Conservation (phyloP, 495 filamentous ascomycete species). For the Apiosordaria backusii region DNA sequence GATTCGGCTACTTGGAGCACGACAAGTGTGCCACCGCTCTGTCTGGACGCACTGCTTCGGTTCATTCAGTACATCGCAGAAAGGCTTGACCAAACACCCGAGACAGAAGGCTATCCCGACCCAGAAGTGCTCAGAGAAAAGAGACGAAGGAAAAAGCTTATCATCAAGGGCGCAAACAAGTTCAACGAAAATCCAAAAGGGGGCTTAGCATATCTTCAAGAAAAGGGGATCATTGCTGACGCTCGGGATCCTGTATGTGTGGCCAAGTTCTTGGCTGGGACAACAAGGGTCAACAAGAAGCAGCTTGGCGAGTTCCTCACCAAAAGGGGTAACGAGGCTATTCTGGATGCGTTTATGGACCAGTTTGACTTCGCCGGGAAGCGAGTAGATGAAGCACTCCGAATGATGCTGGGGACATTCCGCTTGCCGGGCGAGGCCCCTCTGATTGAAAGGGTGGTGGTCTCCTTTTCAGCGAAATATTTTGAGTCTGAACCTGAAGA, state of each 20-base stretch:
- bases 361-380: constrained; percentile 82
- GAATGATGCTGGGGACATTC: constrained; percentile 86
- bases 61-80: constrained; percentile 91
- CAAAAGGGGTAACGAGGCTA: constrained; percentile 76
- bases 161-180: constrained; percentile 81
- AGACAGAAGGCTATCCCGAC: constrained; percentile 64
- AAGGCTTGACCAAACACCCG: constrained; percentile 67
- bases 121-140: constrained; percentile 60
- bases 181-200: constrained; percentile 95
- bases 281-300: constrained; percentile 82
- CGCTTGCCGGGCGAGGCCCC: constrained; percentile 88
- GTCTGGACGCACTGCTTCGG: constrained; percentile 84
- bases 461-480: constrained; percentile 81
- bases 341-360: constrained; percentile 79
- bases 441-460: constrained; percentile 91
- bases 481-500: constrained; percentile 65
- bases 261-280: constrained; percentile 79
- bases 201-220: constrained; percentile 79
- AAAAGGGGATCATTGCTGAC: constrained; percentile 78
- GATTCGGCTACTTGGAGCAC: constrained; percentile 99
- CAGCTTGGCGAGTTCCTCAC: constrained; percentile 88
- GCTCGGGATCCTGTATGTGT: constrained; percentile 67
- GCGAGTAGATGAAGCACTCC: constrained; percentile 83
- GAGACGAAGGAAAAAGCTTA: constrained; percentile 75
- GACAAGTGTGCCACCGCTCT: constrained; percentile 93